These are phyloP conservation scores for Brassica napus DNA, from an alignment of 345 rosid genomes.

Conservation along the genomic window Da-Ae NC_063450.1:47180001-47180500, in stretches of 20 bases:
- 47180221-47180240: too few relatives aligned
- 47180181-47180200: neutral
- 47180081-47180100: neutral
- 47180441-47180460: neutral
- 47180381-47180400: constrained; percentile 8
- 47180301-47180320: neutral
- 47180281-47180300: neutral
- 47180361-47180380: neutral
- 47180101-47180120: neutral
- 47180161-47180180: neutral
- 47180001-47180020: neutral
- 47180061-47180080: too few relatives aligned
- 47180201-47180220: neutral
- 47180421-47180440: neutral
- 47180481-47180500: neutral
- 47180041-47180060: too few relatives aligned
- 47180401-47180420: neutral
- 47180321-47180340: neutral
- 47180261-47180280: neutral
- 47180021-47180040: too few relatives aligned
- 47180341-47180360: neutral
- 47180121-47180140: neutral
- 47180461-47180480: neutral
- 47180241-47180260: neutral
- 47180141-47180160: neutral